phyloP scores from a whole-genome alignment of 805 yeast genomes.

The Wickerhamomyces chaumierensis region DNA sequence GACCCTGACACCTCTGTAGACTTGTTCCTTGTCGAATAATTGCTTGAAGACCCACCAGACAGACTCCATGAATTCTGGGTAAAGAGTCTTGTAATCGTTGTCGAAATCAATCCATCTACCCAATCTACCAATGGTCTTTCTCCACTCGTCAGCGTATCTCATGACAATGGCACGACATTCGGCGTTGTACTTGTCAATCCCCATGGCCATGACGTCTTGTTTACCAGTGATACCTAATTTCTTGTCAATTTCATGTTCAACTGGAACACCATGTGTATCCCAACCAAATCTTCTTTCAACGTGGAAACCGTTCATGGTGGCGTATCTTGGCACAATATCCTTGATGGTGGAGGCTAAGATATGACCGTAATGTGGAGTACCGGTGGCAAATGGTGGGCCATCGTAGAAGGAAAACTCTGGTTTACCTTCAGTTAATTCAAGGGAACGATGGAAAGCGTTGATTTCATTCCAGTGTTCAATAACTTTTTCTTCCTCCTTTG shows the following conservation, averaged over 20 bases:
- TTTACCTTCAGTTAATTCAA: conserved; percentile 72
- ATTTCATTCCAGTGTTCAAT: conserved; percentile 77
- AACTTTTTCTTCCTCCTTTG: conserved; percentile 82
- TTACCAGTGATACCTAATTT: conserved; percentile 85
- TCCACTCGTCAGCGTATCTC: conserved; percentile 95
- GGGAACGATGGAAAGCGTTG: conserved; percentile 85
- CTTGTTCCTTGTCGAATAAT: conserved; percentile 74
- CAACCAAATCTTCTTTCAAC: conserved; percentile 98
- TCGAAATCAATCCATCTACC: conserved; percentile 99
- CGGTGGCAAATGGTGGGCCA: conserved; percentile 99
- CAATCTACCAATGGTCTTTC: conserved; percentile 80
- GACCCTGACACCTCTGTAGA: conserved; percentile 90
- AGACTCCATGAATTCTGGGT: conserved; percentile 95
- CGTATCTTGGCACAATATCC: conserved; percentile 95
- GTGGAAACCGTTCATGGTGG: conserved; percentile 92
- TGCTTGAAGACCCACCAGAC: conserved; percentile 98
- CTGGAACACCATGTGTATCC: conserved; percentile 99
- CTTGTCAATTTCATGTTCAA: conserved; percentile 98
- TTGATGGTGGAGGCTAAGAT: conserved; percentile 93
- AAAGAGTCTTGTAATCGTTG: conserved; percentile 93
- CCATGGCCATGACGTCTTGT: conserved; percentile 89
- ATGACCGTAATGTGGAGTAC: conserved; percentile 98
- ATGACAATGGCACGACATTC: conserved; percentile 96
- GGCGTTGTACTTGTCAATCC: conserved; percentile 84
- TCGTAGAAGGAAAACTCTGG: conserved; percentile 91